Evolutionary conservation across 2,329 filamentous ascomycete species (phyloP), one percentile per base, ranked within the genome.

Genomic region (Colletotrichum sojae): DNA sequence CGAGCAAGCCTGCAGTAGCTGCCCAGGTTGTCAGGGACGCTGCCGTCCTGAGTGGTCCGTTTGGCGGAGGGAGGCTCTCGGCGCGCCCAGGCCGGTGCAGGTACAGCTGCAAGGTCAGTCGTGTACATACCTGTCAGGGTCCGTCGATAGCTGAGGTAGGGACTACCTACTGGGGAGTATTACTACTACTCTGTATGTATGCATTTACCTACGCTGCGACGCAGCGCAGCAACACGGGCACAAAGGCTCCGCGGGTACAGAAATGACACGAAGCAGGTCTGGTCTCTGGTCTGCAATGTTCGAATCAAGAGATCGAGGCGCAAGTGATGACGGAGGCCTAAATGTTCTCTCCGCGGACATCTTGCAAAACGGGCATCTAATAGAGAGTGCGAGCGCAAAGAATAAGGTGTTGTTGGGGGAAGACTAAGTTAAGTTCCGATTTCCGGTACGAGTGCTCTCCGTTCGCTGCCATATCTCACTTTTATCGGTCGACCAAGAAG

Each of bases 121-220:
- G 51, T 39, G 58, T 43, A n/a, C n/a, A 39, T 65, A 56, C 51
- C 66, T 69, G 66, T 36, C 54, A 69, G 62, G 66, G 62, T 55
- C 62, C 66, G 40, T 66, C 10, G 48, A 66, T 60, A 22, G 55
- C 59, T 57, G 39, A 36, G 27, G 22, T 52, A 20, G 18, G n/a
- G 48, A 20, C 10, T 25, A 51, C 22, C n/a, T n/a, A 25, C 22
- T 25, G 22, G 22, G 22, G 22, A 25, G n/a, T 31, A 36, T 8
- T 8, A 36, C 31, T 36, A 36, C 31, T 8, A 36, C 31, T 36
- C 31, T 36, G 48, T 27, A 15, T 52, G 18, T 31, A 55, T 22
- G 43, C 18, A 54, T 54, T 49, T 27, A 22, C 40, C 27, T 63
- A 51, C 31, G 45, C 43, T 55, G 51, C 31, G 31, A 45, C 13